A percentile compares a stretch with the other conserved stretches of the same genome.
Evolutionary conservation across 208 protist species (phyloP).

Genomic region (Acanthamoeba quina): DNA sequence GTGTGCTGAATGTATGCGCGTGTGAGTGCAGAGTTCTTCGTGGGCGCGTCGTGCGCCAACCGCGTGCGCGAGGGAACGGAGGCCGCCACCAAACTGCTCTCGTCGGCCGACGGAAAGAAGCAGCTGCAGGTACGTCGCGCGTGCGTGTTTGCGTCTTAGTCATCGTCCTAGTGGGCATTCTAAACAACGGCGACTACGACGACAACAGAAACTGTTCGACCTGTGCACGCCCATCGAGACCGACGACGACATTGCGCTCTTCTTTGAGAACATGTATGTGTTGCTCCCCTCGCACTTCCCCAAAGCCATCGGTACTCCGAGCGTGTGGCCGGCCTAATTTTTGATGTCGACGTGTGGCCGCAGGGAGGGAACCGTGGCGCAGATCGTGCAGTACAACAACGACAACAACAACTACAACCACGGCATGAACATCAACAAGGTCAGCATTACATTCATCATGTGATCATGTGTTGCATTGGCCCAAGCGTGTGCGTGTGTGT

Average conservation of each 20-base stretch:
- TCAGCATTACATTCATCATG: background rate
- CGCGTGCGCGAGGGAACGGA: background rate
- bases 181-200: too few species aligned
- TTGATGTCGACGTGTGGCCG: background rate
- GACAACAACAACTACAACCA: constrained; percentile 62
- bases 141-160: background rate
- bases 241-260: constrained; percentile 37
- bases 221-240: constrained; percentile 60
- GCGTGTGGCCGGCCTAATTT: too few species aligned
- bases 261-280: constrained; percentile 62
- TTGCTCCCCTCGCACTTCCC: background rate
- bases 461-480: too few species aligned
- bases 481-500: too few species aligned
- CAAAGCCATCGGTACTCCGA: background rate
- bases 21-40: background rate
- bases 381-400: constrained; percentile 66
- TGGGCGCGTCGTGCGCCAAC: background rate
- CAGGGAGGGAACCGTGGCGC: constrained; percentile 16
- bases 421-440: constrained; percentile 65
- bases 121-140: background rate
- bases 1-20: too few species aligned
- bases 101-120: constrained; percentile 25
- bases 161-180: too few species aligned
- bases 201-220: background rate
- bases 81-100: constrained; percentile 16